Evolutionary conservation across 805 yeast species (phyloP), one percentile per base, ranked within the genome.

Genomic region (Suhomyces vadensis): DNA sequence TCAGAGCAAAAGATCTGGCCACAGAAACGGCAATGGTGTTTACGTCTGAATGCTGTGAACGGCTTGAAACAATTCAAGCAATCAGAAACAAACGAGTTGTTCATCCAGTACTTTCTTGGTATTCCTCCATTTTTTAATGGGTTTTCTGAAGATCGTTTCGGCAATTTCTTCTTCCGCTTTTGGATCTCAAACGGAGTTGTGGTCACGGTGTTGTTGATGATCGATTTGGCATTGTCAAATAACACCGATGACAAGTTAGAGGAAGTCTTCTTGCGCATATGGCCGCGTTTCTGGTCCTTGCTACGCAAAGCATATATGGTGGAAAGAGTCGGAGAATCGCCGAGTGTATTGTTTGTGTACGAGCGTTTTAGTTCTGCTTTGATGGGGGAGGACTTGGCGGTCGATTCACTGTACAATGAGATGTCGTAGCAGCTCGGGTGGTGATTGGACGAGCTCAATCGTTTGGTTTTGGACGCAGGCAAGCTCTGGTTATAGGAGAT

Each of bases 11-110:
- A 92, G 39, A 92, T 91, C 62, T 91, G 96, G 2, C 99, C 99
- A 65, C 99, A 92, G 26, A 92, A 82, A 42, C 99, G 71, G 58
- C 99, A 92, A 64, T 92, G 99, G 60, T 92, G 99, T 52, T 87
- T 86, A 53, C 99, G 73, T 60, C 97, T 71, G 65, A 90, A 91
- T 0, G 97, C 85, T 1, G 86, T 79, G 58, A 92, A 92, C 3
- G 81, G 79, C 43, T 82, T 76, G 44, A 85, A 87, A 63, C 98
- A 92, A 11, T 84, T 75, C 46, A 89, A 81, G 57, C 99, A 92
- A 49, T 89, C 94, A 6, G 83, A 78, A 0, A 95, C 96, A 47
- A 89, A 87, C 33, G 92, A 87, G 67, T 92, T 97, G 56, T 91
- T 89, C 88, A 92, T 84, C 99, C 99, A 92, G 61, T 89, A 92